A percentile compares a stretch with the other conserved stretches of the same genome.
Conservation (phyloP, 2,329 filamentous ascomycete species). For the Hymenotorrendiella dingleyae region DNA sequence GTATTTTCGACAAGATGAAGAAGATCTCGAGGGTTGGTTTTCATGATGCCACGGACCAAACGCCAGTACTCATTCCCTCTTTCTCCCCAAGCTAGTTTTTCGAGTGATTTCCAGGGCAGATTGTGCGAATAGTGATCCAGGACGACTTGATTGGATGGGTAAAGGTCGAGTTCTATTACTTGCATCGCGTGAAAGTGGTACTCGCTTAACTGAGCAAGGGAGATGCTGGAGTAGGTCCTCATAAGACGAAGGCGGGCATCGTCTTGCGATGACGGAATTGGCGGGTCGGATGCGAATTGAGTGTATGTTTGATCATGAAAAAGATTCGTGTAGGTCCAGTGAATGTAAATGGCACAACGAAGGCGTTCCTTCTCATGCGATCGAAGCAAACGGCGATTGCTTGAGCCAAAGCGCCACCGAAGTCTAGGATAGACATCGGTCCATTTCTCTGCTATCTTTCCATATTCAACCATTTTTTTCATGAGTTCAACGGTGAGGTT, state of each 20-base stretch:
- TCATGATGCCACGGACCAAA: constrained; percentile 24
- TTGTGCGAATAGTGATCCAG: constrained; percentile 22
- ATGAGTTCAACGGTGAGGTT: constrained; percentile 25
- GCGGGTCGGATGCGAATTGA: constrained; percentile 24
- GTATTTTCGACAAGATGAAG: constrained; percentile 27
- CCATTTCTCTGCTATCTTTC: constrained; percentile 27
- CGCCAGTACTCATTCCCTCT: constrained; percentile 21
- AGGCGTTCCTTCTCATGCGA: constrained; percentile 24
- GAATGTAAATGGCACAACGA: constrained; percentile 26
- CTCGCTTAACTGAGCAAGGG: constrained; percentile 27
- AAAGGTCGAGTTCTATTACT: constrained; percentile 26
- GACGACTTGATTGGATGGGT: constrained; percentile 26
- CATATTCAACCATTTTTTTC: constrained; percentile 28
- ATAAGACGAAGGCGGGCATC: constrained; percentile 26
- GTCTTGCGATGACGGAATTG: constrained; percentile 15
- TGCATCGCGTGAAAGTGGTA: constrained; percentile 24
- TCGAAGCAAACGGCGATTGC: constrained; percentile 26
- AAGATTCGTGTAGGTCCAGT: constrained; percentile 29
- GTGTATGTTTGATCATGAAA: constrained; percentile 29
- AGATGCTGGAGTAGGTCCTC: constrained; percentile 23
- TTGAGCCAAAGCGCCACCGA: constrained; percentile 26
- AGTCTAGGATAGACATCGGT: constrained; percentile 29
- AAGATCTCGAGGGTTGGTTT: constrained; percentile 23
- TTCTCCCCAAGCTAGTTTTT: constrained; percentile 28
- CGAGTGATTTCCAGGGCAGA: constrained; percentile 18